Evolutionary conservation across 2,329 filamentous ascomycete genomes (phyloP).

Genomic region (Rutstroemia sp.): DNA sequence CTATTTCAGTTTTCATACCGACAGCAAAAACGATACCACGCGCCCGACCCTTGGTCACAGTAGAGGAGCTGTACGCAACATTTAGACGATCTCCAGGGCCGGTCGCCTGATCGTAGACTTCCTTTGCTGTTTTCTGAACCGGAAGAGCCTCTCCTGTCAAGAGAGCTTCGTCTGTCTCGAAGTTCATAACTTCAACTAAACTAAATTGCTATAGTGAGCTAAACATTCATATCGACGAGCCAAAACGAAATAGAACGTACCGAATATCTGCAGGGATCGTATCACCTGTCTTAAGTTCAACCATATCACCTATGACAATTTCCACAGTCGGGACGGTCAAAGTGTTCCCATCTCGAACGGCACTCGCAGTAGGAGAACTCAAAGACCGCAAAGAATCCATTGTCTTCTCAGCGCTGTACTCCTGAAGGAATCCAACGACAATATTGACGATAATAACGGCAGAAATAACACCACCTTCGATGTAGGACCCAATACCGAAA

Average conservation of each 20-base stretch:
- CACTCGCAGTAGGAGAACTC: slow-evolving; percentile 42
- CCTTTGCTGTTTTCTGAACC: slow-evolving; percentile 44
- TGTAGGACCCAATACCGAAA: slow-evolving; percentile 51
- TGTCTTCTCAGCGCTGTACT: slow-evolving; percentile 46
- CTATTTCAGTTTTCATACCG: slow-evolving; percentile 55
- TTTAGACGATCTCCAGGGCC: slow-evolving; percentile 55
- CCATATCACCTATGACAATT: slow-evolving; percentile 49
- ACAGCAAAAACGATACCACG: slow-evolving; percentile 53
- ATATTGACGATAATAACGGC: slow-evolving; percentile 53
- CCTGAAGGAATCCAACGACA: slow-evolving; percentile 48
- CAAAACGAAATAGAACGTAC: slow-evolving; percentile 10
- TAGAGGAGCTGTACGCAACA: slow-evolving; percentile 53
- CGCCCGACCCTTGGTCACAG: slow-evolving; percentile 54
- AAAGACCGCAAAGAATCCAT: slow-evolving; percentile 44
- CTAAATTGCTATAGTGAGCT: slow-evolving; percentile 20
- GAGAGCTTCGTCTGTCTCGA: slow-evolving; percentile 53
- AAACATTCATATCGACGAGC: background rate
- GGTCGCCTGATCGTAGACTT: slow-evolving; percentile 42
- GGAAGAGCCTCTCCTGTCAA: slow-evolving; percentile 57
- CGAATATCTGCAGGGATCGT: slow-evolving; percentile 36
- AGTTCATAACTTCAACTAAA: slow-evolving; percentile 45
- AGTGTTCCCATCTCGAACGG: slow-evolving; percentile 42
- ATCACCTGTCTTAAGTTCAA: slow-evolving; percentile 45
- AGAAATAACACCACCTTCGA: slow-evolving; percentile 52
- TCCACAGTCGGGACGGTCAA: slow-evolving; percentile 45